Base-by-base conservation (phyloP, 1,284 basidiomycete species). In the Ganoderma meredithae region DNA sequence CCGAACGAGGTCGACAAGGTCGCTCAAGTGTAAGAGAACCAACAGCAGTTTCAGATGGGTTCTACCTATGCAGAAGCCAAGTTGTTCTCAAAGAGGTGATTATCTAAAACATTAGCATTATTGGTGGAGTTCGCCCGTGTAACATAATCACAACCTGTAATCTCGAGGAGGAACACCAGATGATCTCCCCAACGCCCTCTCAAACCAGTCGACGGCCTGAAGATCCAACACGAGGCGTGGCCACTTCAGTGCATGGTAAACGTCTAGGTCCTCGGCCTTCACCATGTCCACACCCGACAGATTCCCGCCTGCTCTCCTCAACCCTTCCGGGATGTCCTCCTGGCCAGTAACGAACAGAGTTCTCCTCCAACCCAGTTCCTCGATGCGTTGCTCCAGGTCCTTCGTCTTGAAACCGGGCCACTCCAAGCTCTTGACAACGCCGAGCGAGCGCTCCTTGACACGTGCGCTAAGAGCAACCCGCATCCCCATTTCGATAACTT, bases 401-500 rank as follows among this genome's bases (percentile, higher is more conserved):
- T 84, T 86, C 61, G 92, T 94, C 81, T 93, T 92, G 66, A 81
- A 84, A 56, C 84, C 88, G 44, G 87, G 88, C 93, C 88, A 97
- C 67, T 88, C 85, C 69, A 95, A 79, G 64, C 83, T 88, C 44
- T 87, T 82, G 72, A 97, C 93, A 49, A 98, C 86, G 61, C 93
- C 90, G 17, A 99, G 82, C 40, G 87, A 81, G 40, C 88, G 86
- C 71, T 95, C 92, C 74, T 87, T 86, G 75, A 97, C 83, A 79
- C 95, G 94, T 44, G 90, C 86, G 70, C 94, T 95, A 61, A 98
- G 81, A 0, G 95, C 95, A 55, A 95, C 91, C 33, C 94, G 89
- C 86, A 98, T 90, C n/a, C 96, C 97, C 85, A 98, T 92, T 76
- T 95, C 86, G 49, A 96, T 88, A 66, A 98, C 93, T 80, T 97